phyloP scores from a whole-genome alignment of 2,329 filamentous ascomycete species.

The Cytospora piceae region DNA sequence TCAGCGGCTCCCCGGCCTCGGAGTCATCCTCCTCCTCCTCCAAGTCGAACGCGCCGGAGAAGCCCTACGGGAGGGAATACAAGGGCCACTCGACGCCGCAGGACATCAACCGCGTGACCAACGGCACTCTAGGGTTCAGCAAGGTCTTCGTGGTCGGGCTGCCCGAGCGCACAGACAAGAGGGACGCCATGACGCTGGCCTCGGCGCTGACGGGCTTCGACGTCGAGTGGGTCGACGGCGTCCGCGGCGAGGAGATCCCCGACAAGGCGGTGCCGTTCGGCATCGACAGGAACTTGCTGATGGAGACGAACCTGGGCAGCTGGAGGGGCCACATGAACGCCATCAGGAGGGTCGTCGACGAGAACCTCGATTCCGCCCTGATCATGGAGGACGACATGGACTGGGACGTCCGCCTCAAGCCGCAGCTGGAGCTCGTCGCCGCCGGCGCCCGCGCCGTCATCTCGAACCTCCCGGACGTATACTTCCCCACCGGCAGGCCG shows the following conservation, averaged over 20 bases:
- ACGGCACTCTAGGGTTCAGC: constrained; percentile 38
- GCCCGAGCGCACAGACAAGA: constrained; percentile 53
- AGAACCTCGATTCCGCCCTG: constrained; percentile 44
- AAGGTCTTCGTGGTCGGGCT: constrained; percentile 53
- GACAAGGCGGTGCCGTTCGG: constrained; percentile 44
- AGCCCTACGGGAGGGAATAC: constrained; percentile 30
- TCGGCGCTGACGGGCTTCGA: constrained; percentile 50
- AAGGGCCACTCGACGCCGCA: constrained; percentile 29
- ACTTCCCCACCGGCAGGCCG: constrained; percentile 25
- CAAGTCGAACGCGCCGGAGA: constrained; percentile 2
- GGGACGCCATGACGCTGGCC: constrained; percentile 53
- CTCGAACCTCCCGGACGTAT: constrained; percentile 21
- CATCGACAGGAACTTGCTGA: constrained; percentile 39
- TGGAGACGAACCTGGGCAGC: constrained; percentile 40
- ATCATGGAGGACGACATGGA: constrained; percentile 55
- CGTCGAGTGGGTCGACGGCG: constrained; percentile 52
- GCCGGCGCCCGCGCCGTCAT: constrained; percentile 29
- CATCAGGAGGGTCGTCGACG: constrained; percentile 42
- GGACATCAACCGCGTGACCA: constrained; percentile 35
- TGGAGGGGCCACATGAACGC: constrained; percentile 50
- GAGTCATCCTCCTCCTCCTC: not conserved
- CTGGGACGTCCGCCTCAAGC: constrained; percentile 50
- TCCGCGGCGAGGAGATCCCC: constrained; percentile 43
- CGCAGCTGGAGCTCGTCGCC: constrained; percentile 38
- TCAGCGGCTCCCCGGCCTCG: constrained; percentile 1